Evolutionary conservation across 2,329 filamentous ascomycete species (phyloP).

Genomic region (Basipetospora chlamydospora): DNA sequence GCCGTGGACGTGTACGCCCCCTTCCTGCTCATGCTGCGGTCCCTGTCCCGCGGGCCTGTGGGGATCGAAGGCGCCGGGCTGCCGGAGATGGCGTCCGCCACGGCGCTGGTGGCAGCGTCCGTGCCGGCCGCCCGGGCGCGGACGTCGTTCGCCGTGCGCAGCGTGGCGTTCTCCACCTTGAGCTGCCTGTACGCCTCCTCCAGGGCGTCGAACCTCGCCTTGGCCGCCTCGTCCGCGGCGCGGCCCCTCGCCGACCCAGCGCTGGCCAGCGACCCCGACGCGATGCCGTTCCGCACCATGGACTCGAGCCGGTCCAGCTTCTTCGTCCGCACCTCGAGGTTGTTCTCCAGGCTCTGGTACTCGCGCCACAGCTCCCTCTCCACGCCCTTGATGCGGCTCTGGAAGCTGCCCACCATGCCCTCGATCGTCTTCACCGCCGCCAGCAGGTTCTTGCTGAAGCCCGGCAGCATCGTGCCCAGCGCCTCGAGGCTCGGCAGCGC

Average conservation of each 20-base stretch:
- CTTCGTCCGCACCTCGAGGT: constrained; percentile 65
- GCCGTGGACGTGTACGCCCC: constrained; percentile 5
- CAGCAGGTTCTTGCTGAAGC: constrained; percentile 81
- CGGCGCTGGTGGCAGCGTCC: constrained; percentile 17
- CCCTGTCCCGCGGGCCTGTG: constrained; percentile 35
- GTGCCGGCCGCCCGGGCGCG: constrained; percentile 31
- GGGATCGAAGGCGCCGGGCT: constrained; percentile 41
- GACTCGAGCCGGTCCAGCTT: constrained; percentile 79
- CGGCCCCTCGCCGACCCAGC: neutral
- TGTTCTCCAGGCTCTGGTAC: constrained; percentile 73
- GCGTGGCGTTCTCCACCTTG: constrained; percentile 53
- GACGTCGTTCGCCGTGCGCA: constrained; percentile 49
- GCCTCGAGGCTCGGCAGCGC: constrained; percentile 70
- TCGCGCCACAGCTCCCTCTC: constrained; percentile 85
- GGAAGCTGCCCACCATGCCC: constrained; percentile 62
- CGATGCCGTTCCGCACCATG: constrained; percentile 52
- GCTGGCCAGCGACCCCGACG: constrained; percentile 24
- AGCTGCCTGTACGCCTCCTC: constrained; percentile 48
- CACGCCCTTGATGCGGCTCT: constrained; percentile 64
- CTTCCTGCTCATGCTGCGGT: constrained; percentile 15
- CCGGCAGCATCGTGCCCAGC: constrained; percentile 70
- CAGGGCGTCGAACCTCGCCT: constrained; percentile 34
- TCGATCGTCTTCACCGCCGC: constrained; percentile 81
- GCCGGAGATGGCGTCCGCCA: constrained; percentile 23
- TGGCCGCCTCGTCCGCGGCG: constrained; percentile 19